Base-by-base conservation (phyloP, 2,329 filamentous ascomycete genomes). In the Verticillium nonalfalfae region DNA sequence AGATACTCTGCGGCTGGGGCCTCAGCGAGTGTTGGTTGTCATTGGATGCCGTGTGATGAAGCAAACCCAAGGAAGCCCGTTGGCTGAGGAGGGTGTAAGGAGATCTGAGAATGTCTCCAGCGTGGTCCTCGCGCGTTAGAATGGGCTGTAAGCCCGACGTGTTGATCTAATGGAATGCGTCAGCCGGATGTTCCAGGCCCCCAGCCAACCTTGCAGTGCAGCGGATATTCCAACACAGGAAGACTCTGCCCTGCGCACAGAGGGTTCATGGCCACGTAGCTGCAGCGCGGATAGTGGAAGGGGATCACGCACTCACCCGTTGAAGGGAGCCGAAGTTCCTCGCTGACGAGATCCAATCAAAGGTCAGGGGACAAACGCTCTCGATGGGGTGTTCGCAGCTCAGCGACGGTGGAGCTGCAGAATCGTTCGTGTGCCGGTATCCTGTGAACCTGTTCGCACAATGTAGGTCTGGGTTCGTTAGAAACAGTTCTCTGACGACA, bases 281-380 rank as follows among this genome's bases (percentile, higher is more conserved):
- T 55, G 34, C 14, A 34, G 57, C 58, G 4, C 26, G 55, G 58
- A 45, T n/a, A 45, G 59, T 59, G 56, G 55, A 60, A 60, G 57
- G 60, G 63, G 63, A 60, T 65, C 63, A 65, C 64, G 64, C 62
- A 65, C 64, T 58, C 59, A 63, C 52, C 61, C 63, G 64, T 60
- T 61, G 31, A 13, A 58, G 40, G 31, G 58, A 38, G n/a, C 34
- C 31, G 62, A 59, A 21, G 60, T 56, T 18, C 62, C 50, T 58
- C 39, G 39, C 55, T 13, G 56, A 45, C 11, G 7, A 38, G 38
- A 26, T 55, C 64, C 64, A 65, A 65, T 63, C 59, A 63, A 39
- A 56, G 59, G 36, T 60, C 38, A 15, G 21, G 15, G 13, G 58
- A 57, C 64, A 65, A 64, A 65, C 64, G 58, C 35, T 40, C 57